These are phyloP conservation scores for Fonsecaea nubica DNA, from an alignment of 2,329 filamentous ascomycete genomes.

Conservation along the genomic window DNA sequence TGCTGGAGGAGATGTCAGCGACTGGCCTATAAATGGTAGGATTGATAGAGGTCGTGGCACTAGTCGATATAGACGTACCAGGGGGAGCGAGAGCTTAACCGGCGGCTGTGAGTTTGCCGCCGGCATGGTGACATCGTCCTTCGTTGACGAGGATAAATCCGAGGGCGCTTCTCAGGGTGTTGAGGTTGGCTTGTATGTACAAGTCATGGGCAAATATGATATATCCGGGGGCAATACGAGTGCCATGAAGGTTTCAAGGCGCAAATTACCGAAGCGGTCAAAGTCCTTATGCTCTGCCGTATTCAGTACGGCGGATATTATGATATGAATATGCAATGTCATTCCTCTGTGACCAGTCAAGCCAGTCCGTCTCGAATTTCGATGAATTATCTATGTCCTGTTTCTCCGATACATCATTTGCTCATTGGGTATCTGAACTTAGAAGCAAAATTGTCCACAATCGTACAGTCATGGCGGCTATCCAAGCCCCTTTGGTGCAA, in stretches of 20 bases:
- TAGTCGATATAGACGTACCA: conserved; percentile 50
- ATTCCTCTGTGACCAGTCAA: neutral
- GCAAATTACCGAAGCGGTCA: neutral
- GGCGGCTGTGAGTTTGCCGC: conserved; percentile 53
- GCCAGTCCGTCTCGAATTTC: neutral
- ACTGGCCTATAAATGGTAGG: neutral
- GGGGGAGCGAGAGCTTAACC: conserved; percentile 68
- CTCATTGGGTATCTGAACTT: conserved; percentile 18
- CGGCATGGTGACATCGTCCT: conserved; percentile 47
- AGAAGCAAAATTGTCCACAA: conserved; percentile 10
- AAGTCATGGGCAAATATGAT: neutral
- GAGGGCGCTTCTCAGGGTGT: neutral
- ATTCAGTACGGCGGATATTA: neutral
- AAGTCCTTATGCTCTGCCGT: neutral
- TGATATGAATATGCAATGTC: neutral
- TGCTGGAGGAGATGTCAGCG: conserved; percentile 53
- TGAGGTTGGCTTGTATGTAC: neutral
- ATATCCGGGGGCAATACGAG: no score
- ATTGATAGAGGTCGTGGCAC: neutral
- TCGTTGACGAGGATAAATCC: neutral
- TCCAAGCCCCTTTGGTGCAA: neutral
- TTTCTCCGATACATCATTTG: conserved; percentile 5
- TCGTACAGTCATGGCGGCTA: conserved; percentile 13
- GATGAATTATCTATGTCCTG: conserved; percentile 2
- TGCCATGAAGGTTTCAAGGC: neutral